Evolutionary conservation across 352 stramenopile species (phyloP).

Genomic region (Lagenidium giganteum): DNA sequence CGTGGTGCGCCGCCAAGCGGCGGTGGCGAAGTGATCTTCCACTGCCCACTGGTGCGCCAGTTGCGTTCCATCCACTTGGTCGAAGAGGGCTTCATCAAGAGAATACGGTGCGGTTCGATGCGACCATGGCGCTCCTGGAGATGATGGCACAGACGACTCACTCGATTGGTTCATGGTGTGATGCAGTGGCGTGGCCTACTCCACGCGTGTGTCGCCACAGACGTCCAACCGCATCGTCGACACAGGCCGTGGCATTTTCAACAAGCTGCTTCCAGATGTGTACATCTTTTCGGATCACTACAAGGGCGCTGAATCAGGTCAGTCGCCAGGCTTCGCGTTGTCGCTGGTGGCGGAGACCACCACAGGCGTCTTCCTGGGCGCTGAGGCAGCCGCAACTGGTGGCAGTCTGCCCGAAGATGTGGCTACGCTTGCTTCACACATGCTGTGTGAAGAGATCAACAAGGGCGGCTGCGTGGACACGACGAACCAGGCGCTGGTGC

Average conservation of each 20-base stretch:
- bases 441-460: conserved; percentile 95
- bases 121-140: neutral
- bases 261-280: conserved; percentile 97
- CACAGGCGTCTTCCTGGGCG: conserved; percentile 88
- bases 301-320: conserved; percentile 77
- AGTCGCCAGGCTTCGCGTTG: conserved; percentile 87
- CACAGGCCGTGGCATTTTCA: conserved; percentile 92
- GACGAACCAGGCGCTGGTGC: conserved; percentile 88
- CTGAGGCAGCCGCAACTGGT: conserved; percentile 81
- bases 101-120: conserved; percentile 79
- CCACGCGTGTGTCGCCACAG: conserved; percentile 93
- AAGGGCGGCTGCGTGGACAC: conserved; percentile 92
- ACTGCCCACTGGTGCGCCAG: conserved; percentile 92
- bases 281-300: conserved; percentile 99
- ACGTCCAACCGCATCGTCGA: conserved; percentile 96
- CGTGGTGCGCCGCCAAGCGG: conserved; percentile 78
- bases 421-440: conserved; percentile 83
- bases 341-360: conserved; percentile 94
- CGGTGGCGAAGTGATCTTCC: conserved; percentile 86
- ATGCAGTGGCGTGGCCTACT: conserved; percentile 88
- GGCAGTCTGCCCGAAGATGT: conserved; percentile 94
- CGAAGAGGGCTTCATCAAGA: conserved; percentile 96
- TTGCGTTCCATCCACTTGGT: conserved; percentile 89
- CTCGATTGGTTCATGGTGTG: conserved; percentile 1
- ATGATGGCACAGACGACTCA: neutral